These are phyloP conservation scores for Phytophthora quininea DNA, from an alignment of 352 stramenopile species.

Conservation along the genomic window DNA sequence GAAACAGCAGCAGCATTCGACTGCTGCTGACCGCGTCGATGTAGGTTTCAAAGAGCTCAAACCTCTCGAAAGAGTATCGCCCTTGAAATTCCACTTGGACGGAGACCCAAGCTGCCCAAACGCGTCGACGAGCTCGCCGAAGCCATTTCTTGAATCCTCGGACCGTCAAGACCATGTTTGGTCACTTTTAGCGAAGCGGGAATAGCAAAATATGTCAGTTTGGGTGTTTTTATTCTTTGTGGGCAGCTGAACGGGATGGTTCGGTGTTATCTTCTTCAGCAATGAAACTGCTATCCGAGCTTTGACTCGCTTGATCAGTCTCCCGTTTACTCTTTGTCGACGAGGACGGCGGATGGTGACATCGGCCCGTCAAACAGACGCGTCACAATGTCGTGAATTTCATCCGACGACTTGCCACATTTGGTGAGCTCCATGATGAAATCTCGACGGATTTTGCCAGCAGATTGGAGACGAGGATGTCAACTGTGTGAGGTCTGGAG, in stretches of 20 bases:
- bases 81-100: conserved; percentile 36
- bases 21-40: background rate
- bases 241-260: background rate
- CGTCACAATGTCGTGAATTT: conserved; percentile 39
- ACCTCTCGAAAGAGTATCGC: conserved; percentile 27
- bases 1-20: conserved; percentile 3
- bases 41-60: conserved; percentile 20
- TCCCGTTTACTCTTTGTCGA: conserved; percentile 18
- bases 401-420: conserved; percentile 27
- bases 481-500: no score
- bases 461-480: conserved; percentile 10
- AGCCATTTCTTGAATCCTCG: no score
- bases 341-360: conserved; percentile 15
- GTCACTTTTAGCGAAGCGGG: background rate
- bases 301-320: background rate
- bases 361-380: conserved; percentile 23
- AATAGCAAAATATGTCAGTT: background rate
- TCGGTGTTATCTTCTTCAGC: background rate
- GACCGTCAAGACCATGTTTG: background rate
- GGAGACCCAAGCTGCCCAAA: conserved; percentile 1
- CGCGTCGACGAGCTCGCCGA: background rate
- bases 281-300: no score
- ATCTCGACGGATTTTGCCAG: conserved; percentile 15
- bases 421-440: conserved; percentile 37
- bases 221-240: background rate